Evolutionary conservation across 495 filamentous ascomycete genomes (phyloP).

Genomic region (Bacidia rubella): DNA sequence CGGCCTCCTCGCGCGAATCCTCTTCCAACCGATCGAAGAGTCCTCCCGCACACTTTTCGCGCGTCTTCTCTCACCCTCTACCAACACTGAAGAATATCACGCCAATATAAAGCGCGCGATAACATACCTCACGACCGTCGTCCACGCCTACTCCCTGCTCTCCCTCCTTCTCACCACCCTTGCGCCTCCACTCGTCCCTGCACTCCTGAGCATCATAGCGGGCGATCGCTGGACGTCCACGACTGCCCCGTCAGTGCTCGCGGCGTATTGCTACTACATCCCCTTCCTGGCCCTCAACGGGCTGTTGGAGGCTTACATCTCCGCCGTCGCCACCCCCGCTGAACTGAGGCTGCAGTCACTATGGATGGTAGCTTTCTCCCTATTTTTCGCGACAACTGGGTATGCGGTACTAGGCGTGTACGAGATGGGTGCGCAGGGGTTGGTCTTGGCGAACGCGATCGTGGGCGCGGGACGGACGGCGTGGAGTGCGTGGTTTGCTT

Average conservation of each 20-base stretch:
- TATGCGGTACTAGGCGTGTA: conserved; percentile 54
- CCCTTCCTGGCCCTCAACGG: conserved; percentile 87
- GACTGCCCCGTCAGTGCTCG: conserved; percentile 53
- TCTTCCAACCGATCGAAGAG: conserved; percentile 94
- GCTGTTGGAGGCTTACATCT: conserved; percentile 82
- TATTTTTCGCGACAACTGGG: conserved; percentile 55
- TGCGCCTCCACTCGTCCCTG: conserved; percentile 58
- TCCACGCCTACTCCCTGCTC: conserved; percentile 53
- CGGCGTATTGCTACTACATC: conserved; percentile 80
- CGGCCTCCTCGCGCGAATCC: conserved; percentile 69
- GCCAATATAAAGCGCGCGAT: conserved; percentile 3
- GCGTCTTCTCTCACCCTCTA: conserved; percentile 37
- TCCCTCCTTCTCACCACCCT: conserved; percentile 50
- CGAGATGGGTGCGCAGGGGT: conserved; percentile 56
- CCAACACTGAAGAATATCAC: conserved; percentile 2
- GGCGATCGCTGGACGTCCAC: conserved; percentile 56
- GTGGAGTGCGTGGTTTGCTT: conserved; percentile 67
- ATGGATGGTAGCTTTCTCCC: conserved; percentile 71
- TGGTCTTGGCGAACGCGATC: conserved; percentile 73
- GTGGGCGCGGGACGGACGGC: conserved; percentile 73
- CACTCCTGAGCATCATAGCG: conserved; percentile 56
- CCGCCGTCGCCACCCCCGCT: conserved; percentile 56
- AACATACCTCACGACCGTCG: conserved; percentile 32
- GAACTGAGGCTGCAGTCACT: conserved; percentile 61
- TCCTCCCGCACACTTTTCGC: conserved; percentile 77